Evolutionary conservation across 2,329 filamentous ascomycete genomes (phyloP).

Genomic region (Epichloe gansuensis): DNA sequence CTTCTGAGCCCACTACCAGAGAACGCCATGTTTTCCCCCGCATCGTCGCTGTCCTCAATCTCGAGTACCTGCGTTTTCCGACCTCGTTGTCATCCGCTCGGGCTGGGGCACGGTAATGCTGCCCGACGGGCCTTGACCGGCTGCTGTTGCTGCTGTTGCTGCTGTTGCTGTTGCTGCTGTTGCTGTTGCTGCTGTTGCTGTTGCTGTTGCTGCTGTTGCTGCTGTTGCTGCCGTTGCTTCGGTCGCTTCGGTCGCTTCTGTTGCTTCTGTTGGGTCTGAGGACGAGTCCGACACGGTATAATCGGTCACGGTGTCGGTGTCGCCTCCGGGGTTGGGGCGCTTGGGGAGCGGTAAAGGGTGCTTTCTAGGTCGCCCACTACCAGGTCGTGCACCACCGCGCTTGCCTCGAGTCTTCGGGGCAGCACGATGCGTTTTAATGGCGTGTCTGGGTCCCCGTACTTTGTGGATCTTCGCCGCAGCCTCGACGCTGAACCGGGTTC

Average conservation of each 20-base stretch:
- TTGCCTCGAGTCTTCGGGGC: constrained; percentile 25
- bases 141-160: neutral
- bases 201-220: no score
- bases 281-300: no score
- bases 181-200: neutral
- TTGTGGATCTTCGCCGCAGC: constrained; percentile 14
- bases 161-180: neutral
- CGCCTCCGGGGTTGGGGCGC: neutral
- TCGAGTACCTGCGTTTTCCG: constrained; percentile 10
- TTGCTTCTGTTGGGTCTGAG: no score
- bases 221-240: no score
- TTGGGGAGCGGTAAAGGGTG: constrained; percentile 17
- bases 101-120: neutral
- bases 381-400: constrained; percentile 25
- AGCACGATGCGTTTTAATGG: constrained; percentile 11
- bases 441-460: constrained; percentile 5
- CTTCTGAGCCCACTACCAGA: neutral
- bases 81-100: neutral
- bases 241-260: no score
- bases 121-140: neutral
- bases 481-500: constrained; percentile 13
- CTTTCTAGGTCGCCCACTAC: constrained; percentile 28
- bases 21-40: neutral
- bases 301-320: no score
- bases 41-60: constrained; percentile 19